A percentile compares a stretch with the other conserved stretches of the same genome.
Evolutionary conservation across 164 flowering plant species (phyloP).

Genomic region (Magnolia officinalis): DNA sequence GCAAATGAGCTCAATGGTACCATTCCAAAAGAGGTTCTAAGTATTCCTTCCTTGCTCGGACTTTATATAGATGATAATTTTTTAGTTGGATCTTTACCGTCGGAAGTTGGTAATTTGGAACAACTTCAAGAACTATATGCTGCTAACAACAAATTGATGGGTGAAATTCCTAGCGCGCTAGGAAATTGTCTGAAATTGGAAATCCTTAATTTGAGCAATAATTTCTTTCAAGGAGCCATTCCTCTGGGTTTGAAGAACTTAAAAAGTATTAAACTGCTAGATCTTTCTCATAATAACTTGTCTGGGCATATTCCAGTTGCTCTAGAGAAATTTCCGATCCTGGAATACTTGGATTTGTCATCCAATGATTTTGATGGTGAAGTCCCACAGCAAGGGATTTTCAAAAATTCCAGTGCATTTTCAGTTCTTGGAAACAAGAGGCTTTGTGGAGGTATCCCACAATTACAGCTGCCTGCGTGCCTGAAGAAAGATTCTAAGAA

Average conservation of each 20-base stretch:
- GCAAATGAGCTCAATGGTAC: conserved; percentile 23
- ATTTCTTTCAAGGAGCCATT: not conserved
- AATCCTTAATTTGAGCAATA: not conserved
- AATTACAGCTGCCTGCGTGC: conserved; percentile 26
- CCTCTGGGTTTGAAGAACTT: not conserved
- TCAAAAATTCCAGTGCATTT: conserved; percentile 24
- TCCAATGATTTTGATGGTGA: conserved; percentile 28
- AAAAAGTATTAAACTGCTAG: conserved; percentile 1
- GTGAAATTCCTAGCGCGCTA: conserved; percentile 23
- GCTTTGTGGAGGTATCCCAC: conserved; percentile 35
- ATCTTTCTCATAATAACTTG: conserved; percentile 23
- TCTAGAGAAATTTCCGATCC: conserved; percentile 12
- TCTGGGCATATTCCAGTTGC: conserved; percentile 24
- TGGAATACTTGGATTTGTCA: conserved; percentile 22
- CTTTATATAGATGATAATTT: conserved; percentile 15
- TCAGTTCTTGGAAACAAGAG: conserved; percentile 24
- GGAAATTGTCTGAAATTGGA: not conserved
- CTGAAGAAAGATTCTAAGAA: not conserved
- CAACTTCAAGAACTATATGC: conserved; percentile 7
- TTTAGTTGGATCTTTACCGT: conserved; percentile 23
- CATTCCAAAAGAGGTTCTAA: conserved; percentile 17
- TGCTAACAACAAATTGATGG: conserved; percentile 24
- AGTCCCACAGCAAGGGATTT: conserved; percentile 27
- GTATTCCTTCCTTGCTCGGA: conserved; percentile 10
- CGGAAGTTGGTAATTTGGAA: conserved; percentile 19